Evolutionary conservation across 1,139 yeast genomes (phyloP).

Genomic region (Petasospora rhodanensis): DNA sequence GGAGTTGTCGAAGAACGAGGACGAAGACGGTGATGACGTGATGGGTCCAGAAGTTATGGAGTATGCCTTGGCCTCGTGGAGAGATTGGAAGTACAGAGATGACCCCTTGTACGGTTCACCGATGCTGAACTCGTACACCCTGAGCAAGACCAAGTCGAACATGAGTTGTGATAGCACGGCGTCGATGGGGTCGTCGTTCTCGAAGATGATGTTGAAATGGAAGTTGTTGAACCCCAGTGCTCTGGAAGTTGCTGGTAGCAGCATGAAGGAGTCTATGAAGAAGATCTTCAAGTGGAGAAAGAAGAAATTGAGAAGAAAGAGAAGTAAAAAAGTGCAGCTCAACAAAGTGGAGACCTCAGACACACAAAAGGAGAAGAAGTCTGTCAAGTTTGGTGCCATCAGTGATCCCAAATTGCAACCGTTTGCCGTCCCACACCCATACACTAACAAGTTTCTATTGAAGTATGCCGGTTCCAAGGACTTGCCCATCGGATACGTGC

Average conservation of each 20-base stretch:
- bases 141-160: slow-evolving; percentile 24
- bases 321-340: too few species aligned
- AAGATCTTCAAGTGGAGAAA: slow-evolving; percentile 9
- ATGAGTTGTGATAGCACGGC: slow-evolving; percentile 17
- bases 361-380: too few species aligned
- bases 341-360: too few species aligned
- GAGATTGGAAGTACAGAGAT: slow-evolving; percentile 78
- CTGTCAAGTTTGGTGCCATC: slow-evolving; percentile 2
- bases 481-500: slow-evolving; percentile 61
- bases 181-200: slow-evolving; percentile 9
- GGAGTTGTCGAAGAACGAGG: too few species aligned
- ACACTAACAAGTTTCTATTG: slow-evolving; percentile 50
- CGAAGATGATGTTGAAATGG: slow-evolving; percentile 8
- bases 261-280: slow-evolving; percentile 7
- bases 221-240: background rate
- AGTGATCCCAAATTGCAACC: slow-evolving; percentile 26
- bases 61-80: slow-evolving; percentile 65
- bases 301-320: background rate
- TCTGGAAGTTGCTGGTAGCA: slow-evolving; percentile 1
- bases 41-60: slow-evolving; percentile 18
- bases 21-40: slow-evolving; percentile 19
- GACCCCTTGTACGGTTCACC: slow-evolving; percentile 58
- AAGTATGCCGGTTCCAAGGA: slow-evolving; percentile 60
- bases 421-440: slow-evolving; percentile 45
- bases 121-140: slow-evolving; percentile 29